These are phyloP conservation scores for Agaricus blazei DNA, from an alignment of 768 basidiomycete species.

Conservation along the genomic window DNA sequence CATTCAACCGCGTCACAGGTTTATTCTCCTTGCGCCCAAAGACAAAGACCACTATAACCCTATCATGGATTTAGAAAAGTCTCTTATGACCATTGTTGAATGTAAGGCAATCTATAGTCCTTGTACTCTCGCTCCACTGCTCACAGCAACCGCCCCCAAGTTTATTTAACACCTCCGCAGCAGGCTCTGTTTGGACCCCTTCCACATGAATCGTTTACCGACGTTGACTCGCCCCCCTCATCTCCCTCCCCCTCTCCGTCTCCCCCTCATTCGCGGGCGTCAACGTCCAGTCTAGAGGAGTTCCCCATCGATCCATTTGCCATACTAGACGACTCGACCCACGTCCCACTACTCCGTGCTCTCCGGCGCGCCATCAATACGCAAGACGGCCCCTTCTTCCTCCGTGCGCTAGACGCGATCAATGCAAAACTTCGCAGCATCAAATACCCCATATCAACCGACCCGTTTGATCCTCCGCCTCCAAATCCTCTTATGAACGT, in stretches of 20 bases:
- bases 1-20: conserved; percentile 35
- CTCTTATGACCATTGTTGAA: conserved; percentile 68
- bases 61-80: conserved; percentile 70
- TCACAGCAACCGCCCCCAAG: conserved; percentile 28
- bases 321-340: conserved; percentile 1
- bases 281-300: conserved; percentile 22
- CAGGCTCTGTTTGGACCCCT: conserved; percentile 63
- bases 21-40: conserved; percentile 71
- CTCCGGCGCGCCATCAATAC: conserved; percentile 67
- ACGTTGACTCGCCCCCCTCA: conserved; percentile 28
- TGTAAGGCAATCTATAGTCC: conserved; percentile 33
- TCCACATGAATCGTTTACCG: conserved; percentile 43
- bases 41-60: conserved; percentile 88
- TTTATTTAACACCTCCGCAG: conserved; percentile 63
- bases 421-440: conserved; percentile 57
- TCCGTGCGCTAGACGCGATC: conserved; percentile 54
- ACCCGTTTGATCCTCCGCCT: conserved; percentile 39
- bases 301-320: conserved; percentile 8
- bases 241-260: conserved; percentile 31
- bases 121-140: background rate
- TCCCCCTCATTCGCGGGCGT: conserved; percentile 31
- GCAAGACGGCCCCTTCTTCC: conserved; percentile 69
- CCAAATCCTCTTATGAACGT: conserved; percentile 45
- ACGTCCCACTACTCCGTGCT: conserved; percentile 40
- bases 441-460: conserved; percentile 60